Conservation (phyloP, 768 basidiomycete species). For the Boletus speciosus region DNA sequence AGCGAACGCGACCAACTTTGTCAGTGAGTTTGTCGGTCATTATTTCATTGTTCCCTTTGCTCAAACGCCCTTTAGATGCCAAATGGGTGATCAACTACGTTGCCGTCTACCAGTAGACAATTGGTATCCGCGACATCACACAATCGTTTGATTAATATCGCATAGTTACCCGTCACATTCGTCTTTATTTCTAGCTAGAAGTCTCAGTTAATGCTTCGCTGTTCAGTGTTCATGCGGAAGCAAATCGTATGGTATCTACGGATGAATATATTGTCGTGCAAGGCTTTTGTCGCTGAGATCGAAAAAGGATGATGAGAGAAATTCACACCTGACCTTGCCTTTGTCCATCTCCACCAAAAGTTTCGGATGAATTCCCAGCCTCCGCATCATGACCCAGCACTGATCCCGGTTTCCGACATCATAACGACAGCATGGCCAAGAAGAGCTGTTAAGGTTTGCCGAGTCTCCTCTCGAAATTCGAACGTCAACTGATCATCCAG, state of each 20-base stretch:
- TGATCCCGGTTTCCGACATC: slow-evolving; percentile 52
- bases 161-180: not conserved
- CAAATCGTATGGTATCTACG: not conserved
- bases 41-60: not conserved
- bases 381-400: slow-evolving; percentile 30
- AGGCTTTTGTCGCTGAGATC: slow-evolving; percentile 3
- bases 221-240: slow-evolving; percentile 10
- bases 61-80: slow-evolving; percentile 38
- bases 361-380: slow-evolving; percentile 34
- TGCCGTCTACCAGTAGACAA: slow-evolving; percentile 44
- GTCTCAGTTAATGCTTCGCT: not conserved
- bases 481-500: slow-evolving; percentile 11
- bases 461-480: slow-evolving; percentile 3
- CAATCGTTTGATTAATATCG: not conserved
- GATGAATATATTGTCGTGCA: not conserved
- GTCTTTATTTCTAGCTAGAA: not conserved
- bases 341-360: slow-evolving; percentile 25
- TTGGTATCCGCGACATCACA: not conserved
- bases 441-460: slow-evolving; percentile 49
- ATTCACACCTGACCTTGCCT: slow-evolving; percentile 29
- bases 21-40: slow-evolving; percentile 28
- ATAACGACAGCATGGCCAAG: slow-evolving; percentile 46
- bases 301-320: slow-evolving; percentile 20
- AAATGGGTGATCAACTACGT: slow-evolving; percentile 57
- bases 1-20: slow-evolving; percentile 55